Conservation (phyloP, 768 basidiomycete genomes). For the Leccinum rimulosum region DNA sequence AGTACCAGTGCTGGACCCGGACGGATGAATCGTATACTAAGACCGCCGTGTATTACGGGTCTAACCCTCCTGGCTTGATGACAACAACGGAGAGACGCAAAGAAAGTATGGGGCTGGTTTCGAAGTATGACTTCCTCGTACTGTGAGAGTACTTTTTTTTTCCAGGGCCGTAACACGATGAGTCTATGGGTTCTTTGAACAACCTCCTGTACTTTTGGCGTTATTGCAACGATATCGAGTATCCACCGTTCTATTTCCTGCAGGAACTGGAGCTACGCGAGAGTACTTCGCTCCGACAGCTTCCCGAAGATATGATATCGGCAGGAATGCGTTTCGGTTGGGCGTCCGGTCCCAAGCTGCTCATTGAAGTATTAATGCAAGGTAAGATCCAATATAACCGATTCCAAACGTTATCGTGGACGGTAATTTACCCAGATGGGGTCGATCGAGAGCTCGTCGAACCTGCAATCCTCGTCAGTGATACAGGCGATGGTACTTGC, state of each 20-base stretch:
- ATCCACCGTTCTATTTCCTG: constrained; percentile 69
- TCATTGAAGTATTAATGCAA: constrained; percentile 60
- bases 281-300: constrained; percentile 77
- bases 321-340: constrained; percentile 75
- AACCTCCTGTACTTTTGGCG: constrained; percentile 41
- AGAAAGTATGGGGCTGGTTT: constrained; percentile 61
- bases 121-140: constrained; percentile 69
- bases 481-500: constrained; percentile 53
- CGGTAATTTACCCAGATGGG: neutral
- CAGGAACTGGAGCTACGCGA: constrained; percentile 62
- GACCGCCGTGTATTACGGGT: constrained; percentile 51
- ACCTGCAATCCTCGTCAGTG: constrained; percentile 57
- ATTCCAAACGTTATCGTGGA: neutral
- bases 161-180: neutral
- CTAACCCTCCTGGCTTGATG: constrained; percentile 78
- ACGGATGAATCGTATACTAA: neutral
- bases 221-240: neutral
- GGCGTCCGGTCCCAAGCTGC: constrained; percentile 56
- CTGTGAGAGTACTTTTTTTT: constrained; percentile 54
- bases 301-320: constrained; percentile 71
- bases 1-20: constrained; percentile 44
- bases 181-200: constrained; percentile 36
- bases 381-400: constrained; percentile 36
- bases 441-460: constrained; percentile 48
- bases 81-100: constrained; percentile 58